Conservation (phyloP, 1,284 basidiomycete genomes). For the Ceratobasidium sp. region DNA sequence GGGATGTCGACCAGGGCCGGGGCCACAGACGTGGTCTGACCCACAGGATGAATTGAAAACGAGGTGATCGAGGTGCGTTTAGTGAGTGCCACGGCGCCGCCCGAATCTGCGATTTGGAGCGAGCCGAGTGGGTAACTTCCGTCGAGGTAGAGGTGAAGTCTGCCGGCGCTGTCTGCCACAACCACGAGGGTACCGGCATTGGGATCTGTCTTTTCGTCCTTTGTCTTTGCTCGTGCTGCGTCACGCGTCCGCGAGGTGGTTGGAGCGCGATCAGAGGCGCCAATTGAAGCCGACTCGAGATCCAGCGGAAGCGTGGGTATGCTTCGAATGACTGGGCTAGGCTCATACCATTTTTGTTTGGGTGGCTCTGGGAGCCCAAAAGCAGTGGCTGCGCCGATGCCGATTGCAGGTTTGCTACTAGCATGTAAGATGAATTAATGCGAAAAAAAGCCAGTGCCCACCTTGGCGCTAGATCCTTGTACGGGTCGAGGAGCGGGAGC, state of each 20-base stretch:
- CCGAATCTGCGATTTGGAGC: conserved; percentile 54
- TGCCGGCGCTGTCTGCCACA: conserved; percentile 64
- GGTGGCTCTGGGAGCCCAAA: conserved; percentile 35
- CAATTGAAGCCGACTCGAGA: conserved; percentile 65
- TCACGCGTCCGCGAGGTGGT: conserved; percentile 44
- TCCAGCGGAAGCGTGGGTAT: conserved; percentile 73
- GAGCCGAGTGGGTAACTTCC: conserved; percentile 81
- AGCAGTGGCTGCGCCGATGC: conserved; percentile 28
- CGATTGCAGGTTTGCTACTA: conserved; percentile 11
- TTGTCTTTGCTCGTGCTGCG: conserved; percentile 49
- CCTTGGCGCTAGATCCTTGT: conserved; percentile 27
- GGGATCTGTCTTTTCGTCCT: conserved; percentile 58
- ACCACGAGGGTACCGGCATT: conserved; percentile 69
- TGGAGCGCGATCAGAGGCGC: conserved; percentile 40
- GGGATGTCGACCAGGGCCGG: conserved; percentile 64
- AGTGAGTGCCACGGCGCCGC: conserved; percentile 38
- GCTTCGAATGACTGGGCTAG: conserved; percentile 63
- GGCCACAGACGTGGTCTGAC: conserved; percentile 51
- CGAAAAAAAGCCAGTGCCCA: not conserved
- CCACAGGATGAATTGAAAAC: conserved; percentile 29
- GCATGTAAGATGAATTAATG: conserved; percentile 1
- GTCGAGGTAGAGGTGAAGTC: conserved; percentile 72
- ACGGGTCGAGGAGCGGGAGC: conserved; percentile 71
- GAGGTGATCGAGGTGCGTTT: conserved; percentile 28
- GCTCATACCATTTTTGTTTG: conserved; percentile 50